Evolutionary conservation across 208 protist species (phyloP).

Genomic region (Novymonas esmeraldas): DNA sequence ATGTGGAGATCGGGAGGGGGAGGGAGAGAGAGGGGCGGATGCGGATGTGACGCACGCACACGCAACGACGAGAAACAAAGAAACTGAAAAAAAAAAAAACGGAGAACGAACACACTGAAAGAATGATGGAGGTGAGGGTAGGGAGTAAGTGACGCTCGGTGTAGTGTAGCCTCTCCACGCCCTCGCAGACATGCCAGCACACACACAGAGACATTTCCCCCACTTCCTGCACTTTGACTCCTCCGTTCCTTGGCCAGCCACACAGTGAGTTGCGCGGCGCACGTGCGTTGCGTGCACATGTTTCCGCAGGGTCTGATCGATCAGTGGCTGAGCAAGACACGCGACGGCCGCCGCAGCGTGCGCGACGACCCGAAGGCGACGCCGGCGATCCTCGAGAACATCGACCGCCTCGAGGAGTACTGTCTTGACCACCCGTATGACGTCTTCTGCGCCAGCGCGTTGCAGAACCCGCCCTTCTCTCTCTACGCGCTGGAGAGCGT

Average conservation of each 20-base stretch:
- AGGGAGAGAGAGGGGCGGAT: neutral
- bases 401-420: slow-evolving; percentile 57
- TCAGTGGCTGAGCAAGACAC: slow-evolving; percentile 73
- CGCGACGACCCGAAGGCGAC: slow-evolving; percentile 49
- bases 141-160: no score
- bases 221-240: no score
- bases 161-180: no score
- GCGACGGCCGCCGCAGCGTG: slow-evolving; percentile 60
- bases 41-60: neutral
- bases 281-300: neutral
- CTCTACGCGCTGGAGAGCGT: slow-evolving; percentile 26
- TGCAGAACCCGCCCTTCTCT: slow-evolving; percentile 38
- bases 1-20: neutral
- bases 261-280: neutral
- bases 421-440: slow-evolving; percentile 58
- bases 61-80: neutral
- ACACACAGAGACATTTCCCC: no score
- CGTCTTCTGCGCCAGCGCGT: slow-evolving; percentile 51
- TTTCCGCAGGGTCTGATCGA: slow-evolving; percentile 39
- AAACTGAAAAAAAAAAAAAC: neutral
- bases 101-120: no score
- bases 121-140: no score
- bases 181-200: no score
- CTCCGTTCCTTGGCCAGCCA: no score
- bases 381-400: slow-evolving; percentile 48